Evolutionary conservation across 2,329 filamentous ascomycete genomes (phyloP).

Genomic region (Trichoderma sp.): DNA sequence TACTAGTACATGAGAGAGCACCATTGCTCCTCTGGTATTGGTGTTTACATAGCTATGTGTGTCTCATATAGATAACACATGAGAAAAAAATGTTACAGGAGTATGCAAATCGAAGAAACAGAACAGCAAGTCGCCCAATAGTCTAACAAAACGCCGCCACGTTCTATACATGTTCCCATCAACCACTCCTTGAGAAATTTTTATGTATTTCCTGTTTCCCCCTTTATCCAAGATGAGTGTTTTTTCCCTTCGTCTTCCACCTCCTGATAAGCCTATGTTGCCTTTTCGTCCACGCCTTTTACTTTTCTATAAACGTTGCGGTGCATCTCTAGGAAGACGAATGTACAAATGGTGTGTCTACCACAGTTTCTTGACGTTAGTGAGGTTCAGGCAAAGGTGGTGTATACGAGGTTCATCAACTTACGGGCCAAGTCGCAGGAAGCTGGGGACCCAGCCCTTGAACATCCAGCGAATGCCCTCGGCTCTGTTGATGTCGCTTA

Average conservation of each 20-base stretch:
- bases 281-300: conserved; percentile 41
- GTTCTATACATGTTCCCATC: conserved; percentile 26
- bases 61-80: background rate
- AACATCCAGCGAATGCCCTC: conserved; percentile 85
- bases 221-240: background rate
- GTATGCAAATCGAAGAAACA: background rate
- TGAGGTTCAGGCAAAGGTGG: too few species aligned
- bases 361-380: background rate
- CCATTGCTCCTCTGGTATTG: background rate
- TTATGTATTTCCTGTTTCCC: background rate
- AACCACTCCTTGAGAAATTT: background rate
- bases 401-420: conserved; percentile 34
- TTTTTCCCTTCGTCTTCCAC: background rate
- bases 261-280: background rate
- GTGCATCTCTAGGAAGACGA: conserved; percentile 84
- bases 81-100: background rate
- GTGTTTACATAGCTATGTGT: background rate
- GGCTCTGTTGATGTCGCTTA: conserved; percentile 66
- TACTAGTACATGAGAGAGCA: background rate
- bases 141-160: conserved; percentile 31
- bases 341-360: conserved; percentile 82
- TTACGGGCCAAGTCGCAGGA: conserved; percentile 64
- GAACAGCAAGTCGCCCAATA: conserved; percentile 16
- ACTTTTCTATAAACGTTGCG: conserved; percentile 71
- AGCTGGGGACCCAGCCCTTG: conserved; percentile 84